Evolutionary conservation across 2,329 filamentous ascomycete species (phyloP).

Genomic region (Xylaria sp.): DNA sequence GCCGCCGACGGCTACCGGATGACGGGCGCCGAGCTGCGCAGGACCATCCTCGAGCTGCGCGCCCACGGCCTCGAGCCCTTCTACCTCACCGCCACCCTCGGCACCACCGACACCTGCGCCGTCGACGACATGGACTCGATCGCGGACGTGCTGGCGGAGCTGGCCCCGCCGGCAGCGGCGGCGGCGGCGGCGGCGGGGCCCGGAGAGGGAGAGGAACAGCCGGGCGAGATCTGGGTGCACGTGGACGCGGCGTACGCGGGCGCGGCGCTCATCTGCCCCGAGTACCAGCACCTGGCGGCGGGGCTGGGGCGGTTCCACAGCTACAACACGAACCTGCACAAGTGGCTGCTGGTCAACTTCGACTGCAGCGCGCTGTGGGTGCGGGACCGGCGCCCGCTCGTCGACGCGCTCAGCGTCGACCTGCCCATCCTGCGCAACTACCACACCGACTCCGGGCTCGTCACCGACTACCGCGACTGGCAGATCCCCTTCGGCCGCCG

Average conservation of each 20-base stretch:
- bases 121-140: constrained; percentile 80
- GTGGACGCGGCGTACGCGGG: constrained; percentile 94
- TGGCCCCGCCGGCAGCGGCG: constrained; percentile 31
- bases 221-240: constrained; percentile 80
- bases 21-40: constrained; percentile 64
- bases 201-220: too few relatives aligned
- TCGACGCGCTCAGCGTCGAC: constrained; percentile 75
- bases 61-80: constrained; percentile 78
- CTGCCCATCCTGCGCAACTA: constrained; percentile 81
- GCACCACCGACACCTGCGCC: constrained; percentile 86
- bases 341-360: constrained; percentile 95
- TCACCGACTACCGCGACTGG: constrained; percentile 97
- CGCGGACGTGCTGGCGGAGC: constrained; percentile 49
- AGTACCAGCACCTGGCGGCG: constrained; percentile 71
- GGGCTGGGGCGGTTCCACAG: constrained; percentile 74
- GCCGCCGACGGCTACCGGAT: constrained; percentile 69
- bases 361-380: constrained; percentile 83
- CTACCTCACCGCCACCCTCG: constrained; percentile 81
- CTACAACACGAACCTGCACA: constrained; percentile 96
- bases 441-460: constrained; percentile 78
- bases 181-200: too few relatives aligned
- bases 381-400: constrained; percentile 74
- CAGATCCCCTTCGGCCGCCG: constrained; percentile 89
- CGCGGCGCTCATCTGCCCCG: constrained; percentile 77
- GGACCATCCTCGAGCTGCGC: constrained; percentile 66